Conservation (phyloP, 106 monocot genomes). For the Agapanthus africanus region DNA sequence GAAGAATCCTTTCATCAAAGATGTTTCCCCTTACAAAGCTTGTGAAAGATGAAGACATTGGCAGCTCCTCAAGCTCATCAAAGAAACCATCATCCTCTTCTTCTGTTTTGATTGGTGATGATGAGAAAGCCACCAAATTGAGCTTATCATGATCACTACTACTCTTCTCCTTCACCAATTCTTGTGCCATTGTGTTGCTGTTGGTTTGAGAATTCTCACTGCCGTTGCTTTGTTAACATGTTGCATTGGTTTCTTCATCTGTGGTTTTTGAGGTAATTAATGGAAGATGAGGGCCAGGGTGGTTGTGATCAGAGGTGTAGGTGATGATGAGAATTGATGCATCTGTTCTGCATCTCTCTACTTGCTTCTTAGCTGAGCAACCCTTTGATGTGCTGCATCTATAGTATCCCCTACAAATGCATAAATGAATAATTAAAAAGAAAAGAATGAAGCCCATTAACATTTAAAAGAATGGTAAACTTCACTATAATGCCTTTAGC, state of each 20-base stretch:
- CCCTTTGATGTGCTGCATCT: constrained; percentile 61
- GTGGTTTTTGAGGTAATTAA: background rate
- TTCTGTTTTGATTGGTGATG: background rate
- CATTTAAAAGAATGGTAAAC: no score
- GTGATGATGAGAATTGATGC: constrained; percentile 49
- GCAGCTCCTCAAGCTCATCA: constrained; percentile 60
- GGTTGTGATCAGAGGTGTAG: constrained; percentile 56
- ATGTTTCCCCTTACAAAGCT: constrained; percentile 23
- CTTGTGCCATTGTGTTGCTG: no score
- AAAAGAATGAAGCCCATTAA: no score
- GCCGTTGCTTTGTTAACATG: background rate
- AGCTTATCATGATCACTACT: background rate
- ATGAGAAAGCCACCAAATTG: background rate
- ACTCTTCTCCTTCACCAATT: background rate
- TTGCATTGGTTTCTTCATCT: background rate
- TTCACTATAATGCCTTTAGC: no score
- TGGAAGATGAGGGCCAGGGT: constrained; percentile 26
- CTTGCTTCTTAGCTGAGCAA: constrained; percentile 60
- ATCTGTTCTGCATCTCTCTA: constrained; percentile 55
- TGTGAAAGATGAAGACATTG: constrained; percentile 22
- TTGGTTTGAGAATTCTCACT: no score
- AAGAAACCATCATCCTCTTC: constrained; percentile 38
- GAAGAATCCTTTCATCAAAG: constrained; percentile 30
- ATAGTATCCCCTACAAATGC: constrained; percentile 44
- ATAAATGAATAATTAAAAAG: background rate